These are phyloP conservation scores for Metschnikowia shivogae DNA, from an alignment of 805 yeast genomes.

Conservation along the genomic window DNA sequence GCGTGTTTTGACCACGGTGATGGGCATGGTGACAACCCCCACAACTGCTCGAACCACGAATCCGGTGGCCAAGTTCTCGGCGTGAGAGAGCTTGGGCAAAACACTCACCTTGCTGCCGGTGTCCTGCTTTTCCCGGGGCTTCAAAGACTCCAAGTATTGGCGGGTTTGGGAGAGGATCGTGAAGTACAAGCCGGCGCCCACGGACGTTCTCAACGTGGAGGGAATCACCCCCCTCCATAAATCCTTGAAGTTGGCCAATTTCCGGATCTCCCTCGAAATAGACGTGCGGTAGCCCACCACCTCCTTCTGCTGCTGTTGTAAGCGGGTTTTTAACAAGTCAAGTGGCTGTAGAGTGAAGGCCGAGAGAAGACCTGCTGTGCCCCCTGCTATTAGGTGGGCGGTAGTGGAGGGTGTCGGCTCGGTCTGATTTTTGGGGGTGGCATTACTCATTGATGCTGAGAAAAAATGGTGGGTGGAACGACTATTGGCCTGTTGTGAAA, in stretches of 20 bases:
- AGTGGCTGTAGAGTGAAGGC: conserved; percentile 82
- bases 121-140: conserved; percentile 25
- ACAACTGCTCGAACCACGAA: conserved; percentile 74
- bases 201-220: conserved; percentile 81
- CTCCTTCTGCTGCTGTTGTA: conserved; percentile 52
- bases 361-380: conserved; percentile 77
- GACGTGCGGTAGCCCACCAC: conserved; percentile 22
- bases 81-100: conserved; percentile 68
- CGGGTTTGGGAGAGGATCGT: conserved; percentile 66
- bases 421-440: background rate
- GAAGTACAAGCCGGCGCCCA: conserved; percentile 85
- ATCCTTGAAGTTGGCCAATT: conserved; percentile 39
- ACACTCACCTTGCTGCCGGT: conserved; percentile 17
- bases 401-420: conserved; percentile 11
- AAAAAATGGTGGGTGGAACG: background rate
- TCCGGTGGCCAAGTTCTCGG: conserved; percentile 73
- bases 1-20: conserved; percentile 84
- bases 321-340: conserved; percentile 81
- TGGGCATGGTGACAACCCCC: conserved; percentile 90
- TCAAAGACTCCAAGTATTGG: conserved; percentile 38
- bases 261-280: conserved; percentile 40
- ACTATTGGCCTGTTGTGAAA: background rate
- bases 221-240: conserved; percentile 96
- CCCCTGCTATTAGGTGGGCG: conserved; percentile 74
- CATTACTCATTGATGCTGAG: conserved; percentile 1